These are phyloP conservation scores for Tubosaeta sp. DNA, from an alignment of 768 basidiomycete species.

Conservation along the genomic window DNA sequence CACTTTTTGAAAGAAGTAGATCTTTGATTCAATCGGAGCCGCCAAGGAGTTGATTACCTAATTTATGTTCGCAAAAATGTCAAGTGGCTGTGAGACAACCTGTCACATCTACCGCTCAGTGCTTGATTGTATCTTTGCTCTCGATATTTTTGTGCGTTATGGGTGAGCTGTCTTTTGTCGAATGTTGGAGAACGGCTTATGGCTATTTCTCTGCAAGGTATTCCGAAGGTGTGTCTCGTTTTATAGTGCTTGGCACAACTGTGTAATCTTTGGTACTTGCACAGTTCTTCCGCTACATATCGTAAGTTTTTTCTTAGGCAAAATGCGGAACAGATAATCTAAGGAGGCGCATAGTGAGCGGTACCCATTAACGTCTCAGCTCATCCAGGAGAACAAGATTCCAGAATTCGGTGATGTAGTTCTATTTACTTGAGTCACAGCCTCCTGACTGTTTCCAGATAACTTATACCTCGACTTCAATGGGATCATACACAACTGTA, in stretches of 20 bases:
- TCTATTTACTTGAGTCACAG: not conserved
- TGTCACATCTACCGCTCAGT: not conserved
- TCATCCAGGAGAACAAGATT: conserved; percentile 98
- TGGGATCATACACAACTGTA: conserved; percentile 84
- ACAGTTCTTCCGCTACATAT: conserved; percentile 96
- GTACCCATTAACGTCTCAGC: conserved; percentile 95
- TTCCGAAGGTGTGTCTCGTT: conserved; percentile 54
- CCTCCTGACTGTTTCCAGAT: conserved; percentile 41
- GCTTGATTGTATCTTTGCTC: conserved; percentile 5
- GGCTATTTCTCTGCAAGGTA: conserved; percentile 35
- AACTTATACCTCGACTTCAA: conserved; percentile 95
- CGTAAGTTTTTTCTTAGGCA: conserved; percentile 45
- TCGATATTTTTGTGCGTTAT: conserved; percentile 11
- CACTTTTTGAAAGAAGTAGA: conserved; percentile 12
- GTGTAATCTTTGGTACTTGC: conserved; percentile 6
- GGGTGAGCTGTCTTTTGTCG: conserved; percentile 14
- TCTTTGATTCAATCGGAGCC: no score
- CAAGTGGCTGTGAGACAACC: not conserved
- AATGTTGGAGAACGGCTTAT: not conserved
- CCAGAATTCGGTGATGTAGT: conserved; percentile 82
- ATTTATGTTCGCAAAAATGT: not conserved
- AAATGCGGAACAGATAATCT: conserved; percentile 2
- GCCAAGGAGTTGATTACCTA: not conserved
- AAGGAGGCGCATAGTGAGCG: conserved; percentile 62
- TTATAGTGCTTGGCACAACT: not conserved